Base-by-base conservation (phyloP, 2,329 filamentous ascomycete species). In the Gnomoniopsis sp. region DNA sequence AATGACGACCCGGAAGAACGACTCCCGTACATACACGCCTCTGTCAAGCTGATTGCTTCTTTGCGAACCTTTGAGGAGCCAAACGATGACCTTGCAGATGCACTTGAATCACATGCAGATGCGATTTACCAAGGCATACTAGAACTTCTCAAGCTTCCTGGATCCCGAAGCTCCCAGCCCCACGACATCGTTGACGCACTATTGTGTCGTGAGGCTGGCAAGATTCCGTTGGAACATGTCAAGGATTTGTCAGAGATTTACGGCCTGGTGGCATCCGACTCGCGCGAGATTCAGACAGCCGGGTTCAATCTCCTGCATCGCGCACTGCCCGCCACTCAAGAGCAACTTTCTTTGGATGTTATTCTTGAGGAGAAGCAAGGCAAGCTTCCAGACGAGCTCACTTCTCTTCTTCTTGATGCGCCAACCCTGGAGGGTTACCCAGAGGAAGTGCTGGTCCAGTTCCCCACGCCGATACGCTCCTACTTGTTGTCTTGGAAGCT, bases 401-500 rank as follows among this genome's bases (percentile, higher is more conserved):
- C 97, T 0, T 96, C 91, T 0, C 79, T 98, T 1, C 80, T 98
- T 15, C 80, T 96, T 0, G 89, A 96, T 62, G 81, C 89, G 0
- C 90, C 93, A 0, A 87, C 86, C 0, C 77, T 90, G 2, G 83
- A 88, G n/a, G 79, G 79, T 14, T 83, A 91, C 49, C 79, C 82
- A 0, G 85, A 89, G 49, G 82, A 88, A 10, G 77, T 82, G 38
- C 85, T 92, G 22, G 80, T 86, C 6, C 78, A 83, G 17, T 89
- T 93, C 66, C 91, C 91, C 12, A 76, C 85, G 0, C 69, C 83
- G 0, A 78, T 96, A 50, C 85, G 91, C 54, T 86, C 88, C 11
- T 99, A 97, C 68, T 79, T 99, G 2, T 78, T 96, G 30, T 89
- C 91, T 12, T 99, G 95, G 95, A 85, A 90, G 63, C 79, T 98